Percentiles rank a stretch among this genome's conserved stretches.
Conservation (phyloP, 345 rosid species). For the Rhodamnia argentea region DNA sequence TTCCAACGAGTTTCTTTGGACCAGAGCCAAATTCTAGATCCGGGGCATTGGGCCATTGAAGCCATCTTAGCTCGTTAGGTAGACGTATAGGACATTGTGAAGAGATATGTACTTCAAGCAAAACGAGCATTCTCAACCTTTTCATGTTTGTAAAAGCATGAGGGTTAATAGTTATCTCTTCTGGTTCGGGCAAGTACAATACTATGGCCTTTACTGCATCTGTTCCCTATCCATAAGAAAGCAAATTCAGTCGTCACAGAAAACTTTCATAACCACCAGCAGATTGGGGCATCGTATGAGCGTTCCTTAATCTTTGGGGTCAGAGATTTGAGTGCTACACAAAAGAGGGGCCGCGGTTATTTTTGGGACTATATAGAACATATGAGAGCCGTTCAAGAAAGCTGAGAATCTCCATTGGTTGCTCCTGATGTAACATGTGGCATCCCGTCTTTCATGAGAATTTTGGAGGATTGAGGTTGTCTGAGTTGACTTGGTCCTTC, state of each 20-base stretch:
- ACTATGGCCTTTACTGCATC: neutral
- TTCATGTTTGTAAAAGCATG: neutral
- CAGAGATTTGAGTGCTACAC: too few relatives aligned
- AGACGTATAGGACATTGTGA: neutral
- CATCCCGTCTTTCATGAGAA: neutral
- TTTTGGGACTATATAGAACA: neutral
- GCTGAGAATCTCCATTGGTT: neutral
- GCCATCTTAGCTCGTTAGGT: neutral
- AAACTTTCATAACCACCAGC: too few relatives aligned
- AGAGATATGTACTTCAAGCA: neutral
- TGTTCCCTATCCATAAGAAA: neutral
- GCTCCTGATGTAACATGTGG: neutral
- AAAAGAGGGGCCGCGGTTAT: neutral
- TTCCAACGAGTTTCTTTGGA: neutral
- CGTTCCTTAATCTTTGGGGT: too few relatives aligned
- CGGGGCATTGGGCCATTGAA: neutral
- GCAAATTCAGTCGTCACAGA: neutral
- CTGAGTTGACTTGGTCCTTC: constrained; percentile 23
- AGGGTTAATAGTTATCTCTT: neutral
- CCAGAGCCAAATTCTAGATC: neutral
- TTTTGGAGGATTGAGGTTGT: neutral
- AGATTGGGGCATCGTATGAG: too few relatives aligned
- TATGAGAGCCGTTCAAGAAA: neutral
- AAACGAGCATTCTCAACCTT: neutral
- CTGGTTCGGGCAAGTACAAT: neutral